Evolutionary conservation across 1,284 basidiomycete genomes (phyloP), one percentile per base, ranked within the genome.

Genomic region (Trichosporon asahii): DNA sequence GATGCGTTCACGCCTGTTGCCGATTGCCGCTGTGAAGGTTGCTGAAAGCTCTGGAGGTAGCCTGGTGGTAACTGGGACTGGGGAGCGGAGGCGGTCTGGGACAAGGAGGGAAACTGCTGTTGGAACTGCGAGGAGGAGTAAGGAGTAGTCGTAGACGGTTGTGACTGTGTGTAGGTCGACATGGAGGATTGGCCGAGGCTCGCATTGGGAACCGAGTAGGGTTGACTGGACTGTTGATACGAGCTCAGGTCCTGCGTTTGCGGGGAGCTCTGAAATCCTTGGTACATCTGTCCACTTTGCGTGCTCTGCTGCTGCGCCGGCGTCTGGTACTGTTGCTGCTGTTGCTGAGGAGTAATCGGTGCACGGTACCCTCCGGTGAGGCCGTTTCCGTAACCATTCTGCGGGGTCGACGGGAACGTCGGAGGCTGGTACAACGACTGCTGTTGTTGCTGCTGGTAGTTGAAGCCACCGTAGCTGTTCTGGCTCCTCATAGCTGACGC

Each of bases 261-360:
- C 57, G 29, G 27, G 21, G 57, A 61, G 27, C 57, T 61, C 27
- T 61, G 57, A n/a, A 61, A 61, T 23, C 53, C 53, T 44, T 68
- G 64, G 27, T 70, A 40, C 55, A 46, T 29, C 25, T 69, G 64
- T 46, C 66, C 66, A 55, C 63, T 66, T 23, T 67, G 68, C 29
- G 53, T 65, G 31, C 60, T 64, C 40, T 68, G 67, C 29, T 6
- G 29, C 57, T 18, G 15, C 29, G 21, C 15, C 57, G 57, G 57
- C 57, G 57, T 14, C 66, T 69, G 68, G 37, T 69, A 65, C 27
- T 67, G 64, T 37, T 68, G 67, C 46, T 68, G 70, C 53, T 68
- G 67, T 9, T 68, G 60, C 5, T 61, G 57, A 33, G 57, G 57
- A 33, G 57, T 31, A 5, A 61, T 31, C 18, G 29, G 57, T n/a